Evolutionary conservation across 2,329 filamentous ascomycete genomes (phyloP).

Genomic region (Lachnellula arida): DNA sequence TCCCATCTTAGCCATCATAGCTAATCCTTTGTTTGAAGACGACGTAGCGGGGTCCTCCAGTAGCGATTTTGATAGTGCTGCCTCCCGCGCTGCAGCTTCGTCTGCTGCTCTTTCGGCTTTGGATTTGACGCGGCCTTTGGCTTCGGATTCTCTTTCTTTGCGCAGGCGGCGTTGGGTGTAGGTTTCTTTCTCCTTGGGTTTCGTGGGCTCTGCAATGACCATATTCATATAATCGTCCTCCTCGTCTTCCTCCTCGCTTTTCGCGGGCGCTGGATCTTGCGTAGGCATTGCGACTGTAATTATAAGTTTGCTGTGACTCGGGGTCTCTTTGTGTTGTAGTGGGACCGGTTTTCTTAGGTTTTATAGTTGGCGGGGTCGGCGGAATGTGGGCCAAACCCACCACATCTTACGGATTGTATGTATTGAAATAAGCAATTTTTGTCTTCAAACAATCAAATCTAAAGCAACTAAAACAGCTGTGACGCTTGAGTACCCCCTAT

Average conservation of each 20-base stretch:
- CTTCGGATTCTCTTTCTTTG: constrained; percentile 57
- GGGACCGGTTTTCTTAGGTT: background rate
- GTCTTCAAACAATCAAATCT: constrained; percentile 20
- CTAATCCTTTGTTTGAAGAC: constrained; percentile 75
- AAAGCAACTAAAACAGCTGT: constrained; percentile 19
- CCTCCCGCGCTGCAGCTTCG: constrained; percentile 67
- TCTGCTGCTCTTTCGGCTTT: constrained; percentile 79
- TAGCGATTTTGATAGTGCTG: constrained; percentile 69
- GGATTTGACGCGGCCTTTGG: constrained; percentile 64
- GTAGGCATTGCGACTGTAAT: constrained; percentile 16
- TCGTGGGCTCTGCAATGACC: constrained; percentile 67
- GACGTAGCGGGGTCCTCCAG: constrained; percentile 49
- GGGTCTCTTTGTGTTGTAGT: no score
- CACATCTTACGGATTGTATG: background rate
- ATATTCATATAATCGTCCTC: constrained; percentile 98
- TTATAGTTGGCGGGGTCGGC: background rate
- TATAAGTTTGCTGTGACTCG: no score
- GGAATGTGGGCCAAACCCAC: background rate
- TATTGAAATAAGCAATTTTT: constrained; percentile 21
- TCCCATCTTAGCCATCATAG: constrained; percentile 97
- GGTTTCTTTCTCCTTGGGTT: constrained; percentile 49
- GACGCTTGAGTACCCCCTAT: constrained; percentile 27
- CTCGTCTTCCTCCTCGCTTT: constrained; percentile 51
- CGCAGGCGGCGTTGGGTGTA: constrained; percentile 49
- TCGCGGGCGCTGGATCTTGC: constrained; percentile 9